phyloP scores from a whole-genome alignment of 1,139 yeast species.

The Diutina scorzettiae region DNA sequence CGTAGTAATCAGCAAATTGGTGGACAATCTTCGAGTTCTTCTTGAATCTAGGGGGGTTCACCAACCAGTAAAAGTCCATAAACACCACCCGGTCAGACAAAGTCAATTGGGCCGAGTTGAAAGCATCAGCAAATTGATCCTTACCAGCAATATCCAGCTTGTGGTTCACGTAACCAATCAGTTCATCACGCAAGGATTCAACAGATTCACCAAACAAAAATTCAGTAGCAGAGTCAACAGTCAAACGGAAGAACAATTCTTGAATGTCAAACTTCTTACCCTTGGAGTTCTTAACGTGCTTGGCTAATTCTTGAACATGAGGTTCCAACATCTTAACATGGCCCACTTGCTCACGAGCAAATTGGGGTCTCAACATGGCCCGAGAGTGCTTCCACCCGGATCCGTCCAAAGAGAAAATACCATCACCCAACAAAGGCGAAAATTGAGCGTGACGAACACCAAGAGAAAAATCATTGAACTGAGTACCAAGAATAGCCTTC shows the following conservation, averaged over 20 bases:
- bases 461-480: conserved; percentile 24
- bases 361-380: conserved; percentile 48
- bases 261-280: conserved; percentile 16
- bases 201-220: conserved; percentile 12
- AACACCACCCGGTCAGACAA: conserved; percentile 20
- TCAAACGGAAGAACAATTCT: conserved; percentile 17
- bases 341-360: conserved; percentile 42
- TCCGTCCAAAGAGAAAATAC: conserved; percentile 46
- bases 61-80: conserved; percentile 17
- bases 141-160: conserved; percentile 12
- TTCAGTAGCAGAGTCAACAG: conserved; percentile 12
- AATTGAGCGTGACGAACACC: conserved; percentile 36
- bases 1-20: conserved; percentile 19
- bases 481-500: conserved; percentile 17
- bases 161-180: conserved; percentile 14
- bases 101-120: conserved; percentile 21
- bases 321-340: conserved; percentile 37
- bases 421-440: conserved; percentile 39
- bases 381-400: conserved; percentile 48
- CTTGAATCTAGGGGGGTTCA: conserved; percentile 21
- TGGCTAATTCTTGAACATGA: conserved; percentile 29
- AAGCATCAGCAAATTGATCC: conserved; percentile 18
- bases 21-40: conserved; percentile 19
- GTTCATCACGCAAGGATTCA: conserved; percentile 14
- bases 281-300: conserved; percentile 17